A percentile compares a stretch with the other conserved stretches of the same genome.
Conservation (phyloP, 2,329 filamentous ascomycete species). For the Ophiostoma fasciatum region DNA sequence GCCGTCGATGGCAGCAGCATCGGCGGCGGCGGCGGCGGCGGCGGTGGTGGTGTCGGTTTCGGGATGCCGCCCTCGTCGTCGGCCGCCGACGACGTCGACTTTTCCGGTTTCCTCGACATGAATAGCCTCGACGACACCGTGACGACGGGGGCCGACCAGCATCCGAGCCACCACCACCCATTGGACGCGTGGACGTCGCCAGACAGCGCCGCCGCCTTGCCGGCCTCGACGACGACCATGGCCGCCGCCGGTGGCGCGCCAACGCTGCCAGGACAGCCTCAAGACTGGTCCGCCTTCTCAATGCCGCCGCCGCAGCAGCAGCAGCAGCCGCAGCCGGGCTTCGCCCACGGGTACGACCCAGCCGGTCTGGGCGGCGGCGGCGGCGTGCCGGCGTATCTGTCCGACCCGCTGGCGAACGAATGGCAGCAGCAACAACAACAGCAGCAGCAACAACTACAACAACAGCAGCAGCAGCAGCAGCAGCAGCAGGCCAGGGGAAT, state of each 20-base stretch:
- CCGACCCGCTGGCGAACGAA: neutral
- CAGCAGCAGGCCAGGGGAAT: no score
- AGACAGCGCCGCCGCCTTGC: slow-evolving; percentile 1
- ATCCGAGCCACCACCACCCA: no score
- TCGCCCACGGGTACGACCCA: neutral
- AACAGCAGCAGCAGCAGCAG: slow-evolving; percentile 1
- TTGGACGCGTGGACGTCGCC: slow-evolving; percentile 6
- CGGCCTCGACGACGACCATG: neutral
- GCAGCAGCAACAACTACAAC: neutral
- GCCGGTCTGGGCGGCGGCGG: neutral
- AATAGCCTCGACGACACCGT: slow-evolving; percentile 6
- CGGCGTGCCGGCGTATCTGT: slow-evolving; percentile 1
- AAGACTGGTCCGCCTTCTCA: slow-evolving; percentile 1
- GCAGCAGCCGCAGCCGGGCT: slow-evolving; percentile 1
- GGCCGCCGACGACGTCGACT: no score
- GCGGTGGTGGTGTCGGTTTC: no score
- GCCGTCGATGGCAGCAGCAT: slow-evolving; percentile 8
- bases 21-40: no score
- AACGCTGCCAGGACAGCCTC: slow-evolving; percentile 1
- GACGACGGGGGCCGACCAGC: no score
- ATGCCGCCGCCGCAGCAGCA: neutral
- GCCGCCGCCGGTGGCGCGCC: neutral
- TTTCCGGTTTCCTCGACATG: no score
- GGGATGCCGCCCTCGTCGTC: no score
- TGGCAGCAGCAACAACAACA: slow-evolving; percentile 7